Base-by-base conservation (phyloP, 1,139 yeast genomes). In the Hyphopichia wangnamkhiaoensis region DNA sequence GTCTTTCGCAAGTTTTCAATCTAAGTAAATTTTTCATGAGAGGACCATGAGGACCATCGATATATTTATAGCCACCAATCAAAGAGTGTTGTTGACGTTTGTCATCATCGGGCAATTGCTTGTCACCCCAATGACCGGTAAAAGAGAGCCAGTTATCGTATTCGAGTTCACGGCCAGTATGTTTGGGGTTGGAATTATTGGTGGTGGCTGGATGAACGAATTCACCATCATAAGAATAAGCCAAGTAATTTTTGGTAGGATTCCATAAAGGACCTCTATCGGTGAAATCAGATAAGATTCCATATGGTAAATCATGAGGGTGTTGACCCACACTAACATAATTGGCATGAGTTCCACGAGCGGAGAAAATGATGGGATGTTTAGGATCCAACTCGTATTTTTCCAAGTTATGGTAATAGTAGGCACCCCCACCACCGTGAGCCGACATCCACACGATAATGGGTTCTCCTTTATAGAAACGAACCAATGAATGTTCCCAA, bases 391-490 rank as follows among this genome's bases (percentile, higher is more conserved):
- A 46, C 38, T 78, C 80, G 41, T 76, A 75, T 54, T 84, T 86
- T 54, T 90, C 96, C 45, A 90, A 65, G 21, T 89, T 85, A 19
- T 77, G 71, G 57, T 82, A 91, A 48, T 75, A 74, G 59, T 84
- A 93, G 0, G 96, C 97, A 17, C 91, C 85, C 3, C 98, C 98
- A 9, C 98, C 97, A 1, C 97, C 96, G 62, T 93, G 98, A 1
- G 98, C 98, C 23, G 95, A 85, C 95, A 93, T 87, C 98, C 98
- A 93, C n/a, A 91, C 81, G 42, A 85, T 77, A n/a, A 82, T 73
- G 0, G 98, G 98, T 44, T 73, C 66, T 0, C 96, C 96, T 4
- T 85, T 76, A 50, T 82, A 77, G 58, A 87, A 93, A 25, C 98
- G 70, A 10, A 90, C 94, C 31, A 93, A 65, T 3, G 95, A 82